Percentiles rank a stretch among this genome's conserved stretches.
Conservation (phyloP, 2,329 filamentous ascomycete species). For the Ampelomyces quisqualis region DNA sequence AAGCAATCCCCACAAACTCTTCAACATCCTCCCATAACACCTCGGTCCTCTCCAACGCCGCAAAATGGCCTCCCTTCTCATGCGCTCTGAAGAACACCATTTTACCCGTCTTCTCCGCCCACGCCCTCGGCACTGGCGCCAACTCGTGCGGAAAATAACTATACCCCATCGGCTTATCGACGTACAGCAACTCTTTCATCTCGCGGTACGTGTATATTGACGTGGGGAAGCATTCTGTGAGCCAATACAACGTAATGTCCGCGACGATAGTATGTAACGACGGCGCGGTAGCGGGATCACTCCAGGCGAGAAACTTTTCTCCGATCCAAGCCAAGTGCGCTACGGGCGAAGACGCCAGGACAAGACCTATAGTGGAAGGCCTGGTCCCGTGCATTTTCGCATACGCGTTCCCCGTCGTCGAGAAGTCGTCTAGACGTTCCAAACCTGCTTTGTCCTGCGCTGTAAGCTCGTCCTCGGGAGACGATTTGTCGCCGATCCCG, state of each 20-base stretch:
- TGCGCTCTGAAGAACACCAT: slow-evolving; percentile 43
- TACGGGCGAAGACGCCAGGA: slow-evolving; percentile 55
- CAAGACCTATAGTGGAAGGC: slow-evolving; percentile 59
- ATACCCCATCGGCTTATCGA: slow-evolving; percentile 48
- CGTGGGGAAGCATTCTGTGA: slow-evolving; percentile 53
- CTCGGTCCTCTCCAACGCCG: slow-evolving; percentile 49
- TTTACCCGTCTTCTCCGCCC: slow-evolving; percentile 44
- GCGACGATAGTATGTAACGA: slow-evolving; percentile 50
- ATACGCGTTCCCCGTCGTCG: slow-evolving; percentile 51
- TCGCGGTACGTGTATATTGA: slow-evolving; percentile 55
- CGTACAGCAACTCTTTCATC: slow-evolving; percentile 23
- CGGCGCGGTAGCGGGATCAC: slow-evolving; percentile 44
- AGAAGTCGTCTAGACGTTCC: slow-evolving; percentile 44
- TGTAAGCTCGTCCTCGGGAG: slow-evolving; percentile 21
- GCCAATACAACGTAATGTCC: slow-evolving; percentile 57
- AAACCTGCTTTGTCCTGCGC: slow-evolving; percentile 45
- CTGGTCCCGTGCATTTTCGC: slow-evolving; percentile 55
- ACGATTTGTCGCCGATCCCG: slow-evolving; percentile 16
- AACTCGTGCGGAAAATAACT: slow-evolving; percentile 49
- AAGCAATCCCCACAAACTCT: slow-evolving; percentile 44
- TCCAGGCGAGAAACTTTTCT: slow-evolving; percentile 60
- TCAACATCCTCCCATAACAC: slow-evolving; percentile 49
- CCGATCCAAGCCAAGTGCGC: slow-evolving; percentile 60
- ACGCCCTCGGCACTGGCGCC: slow-evolving; percentile 43
- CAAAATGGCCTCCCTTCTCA: slow-evolving; percentile 51